Percentiles rank a stretch among this genome's conserved stretches.
Conservation (phyloP, 1,284 basidiomycete genomes). For the Taiwanofungus camphoratus region DNA sequence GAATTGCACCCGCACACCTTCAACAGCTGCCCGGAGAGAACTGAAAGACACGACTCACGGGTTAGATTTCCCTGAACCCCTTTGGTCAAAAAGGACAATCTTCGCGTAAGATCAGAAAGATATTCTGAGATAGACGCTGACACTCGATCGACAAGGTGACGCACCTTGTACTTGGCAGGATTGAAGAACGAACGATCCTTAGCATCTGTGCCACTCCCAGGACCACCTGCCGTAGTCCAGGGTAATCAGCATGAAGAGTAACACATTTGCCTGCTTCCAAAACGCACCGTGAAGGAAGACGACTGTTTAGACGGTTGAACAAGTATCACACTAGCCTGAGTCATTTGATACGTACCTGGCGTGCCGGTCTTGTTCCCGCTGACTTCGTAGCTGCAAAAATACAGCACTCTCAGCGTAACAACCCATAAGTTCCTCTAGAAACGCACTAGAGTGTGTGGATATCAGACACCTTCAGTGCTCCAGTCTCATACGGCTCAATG, state of each 20-base stretch:
- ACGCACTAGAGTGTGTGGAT: constrained; percentile 77
- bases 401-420: too few relatives aligned
- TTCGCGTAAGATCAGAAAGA: constrained; percentile 20
- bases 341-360: constrained; percentile 46
- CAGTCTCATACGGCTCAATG: constrained; percentile 56
- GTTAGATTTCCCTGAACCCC: constrained; percentile 81
- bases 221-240: constrained; percentile 46
- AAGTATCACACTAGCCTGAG: neutral
- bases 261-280: neutral
- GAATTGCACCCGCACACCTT: neutral
- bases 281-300: constrained; percentile 73
- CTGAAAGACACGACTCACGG: constrained; percentile 49
- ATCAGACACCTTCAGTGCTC: constrained; percentile 67
- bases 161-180: constrained; percentile 75
- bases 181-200: constrained; percentile 79
- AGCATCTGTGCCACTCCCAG: constrained; percentile 65
- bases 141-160: too few relatives aligned
- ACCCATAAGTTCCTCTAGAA: neutral
- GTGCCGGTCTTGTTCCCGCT: constrained; percentile 71
- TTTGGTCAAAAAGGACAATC: constrained; percentile 81
- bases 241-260: neutral
- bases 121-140: neutral
- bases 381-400: constrained; percentile 72
- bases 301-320: constrained; percentile 41
- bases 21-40: neutral